Evolutionary conservation across 2,329 filamentous ascomycete species (phyloP), one percentile per base, ranked within the genome.

Genomic region (Sphaerulina musiva): DNA sequence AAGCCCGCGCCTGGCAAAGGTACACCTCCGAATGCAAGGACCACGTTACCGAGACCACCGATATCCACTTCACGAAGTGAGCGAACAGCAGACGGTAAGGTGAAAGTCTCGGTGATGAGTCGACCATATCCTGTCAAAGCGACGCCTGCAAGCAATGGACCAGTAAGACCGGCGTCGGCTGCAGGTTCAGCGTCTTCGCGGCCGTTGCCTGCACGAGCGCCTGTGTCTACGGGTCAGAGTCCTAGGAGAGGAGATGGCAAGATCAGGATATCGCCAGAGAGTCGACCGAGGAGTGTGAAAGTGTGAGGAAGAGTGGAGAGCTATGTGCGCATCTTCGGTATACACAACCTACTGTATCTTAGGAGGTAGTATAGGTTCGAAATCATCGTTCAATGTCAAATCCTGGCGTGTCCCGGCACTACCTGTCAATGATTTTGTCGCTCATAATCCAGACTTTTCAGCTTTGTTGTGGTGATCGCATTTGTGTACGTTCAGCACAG

Each of bases 191-290:
- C 58, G 40, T 38, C 34, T 38, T 38, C 34, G 12, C 36, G 55
- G n/a, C 58, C 59, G 32, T 11, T 42, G 8, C 46, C 55, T 7
- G 44, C 38, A 29, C 20, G 55, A 48, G 47, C 55, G 32, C 51
- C 55, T 3, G 39, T 57, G 6, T 50, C 54, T 6, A 50, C 51
- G 10, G 42, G 52, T 23, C 47, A 51, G 17, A 55, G 51, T 31
- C 39, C 48, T 12, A 51, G 38, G 8, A 46, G 32, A 20, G 41
- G 34, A 11, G 58, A 62, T 49, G 60, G 60, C n/a, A 62, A 62
- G 48, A 49, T 59, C 2, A 61, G 43, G 48, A 61, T 62, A 14
- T 58, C 59, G 41, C 34, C 55, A 6, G 59, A 58, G 51, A 61
- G 59, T 56, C 53, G 60, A 36, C 59, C 60, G 34, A 38, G 59